These are phyloP conservation scores for Apiospora pterosperma DNA, from an alignment of 2,329 filamentous ascomycete species.

Conservation along the genomic window DNA sequence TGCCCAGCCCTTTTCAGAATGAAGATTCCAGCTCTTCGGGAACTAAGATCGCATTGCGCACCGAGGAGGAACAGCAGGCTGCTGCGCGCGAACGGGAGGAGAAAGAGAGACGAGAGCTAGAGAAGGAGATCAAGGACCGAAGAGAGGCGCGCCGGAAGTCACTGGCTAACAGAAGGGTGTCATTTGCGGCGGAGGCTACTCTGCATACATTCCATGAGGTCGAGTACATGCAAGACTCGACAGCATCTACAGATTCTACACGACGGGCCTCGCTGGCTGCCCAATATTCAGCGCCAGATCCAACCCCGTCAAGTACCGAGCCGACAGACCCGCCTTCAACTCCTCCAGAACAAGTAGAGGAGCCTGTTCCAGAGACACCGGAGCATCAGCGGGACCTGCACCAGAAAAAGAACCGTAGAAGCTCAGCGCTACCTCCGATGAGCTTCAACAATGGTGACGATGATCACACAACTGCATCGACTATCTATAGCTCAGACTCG, in stretches of 20 bases:
- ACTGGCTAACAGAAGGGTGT: slow-evolving; percentile 87
- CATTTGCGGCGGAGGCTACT: slow-evolving; percentile 95
- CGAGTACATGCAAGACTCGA: slow-evolving; percentile 84
- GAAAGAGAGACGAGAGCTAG: slow-evolving; percentile 54
- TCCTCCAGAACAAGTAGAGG: slow-evolving; percentile 58
- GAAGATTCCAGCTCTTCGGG: slow-evolving; percentile 30
- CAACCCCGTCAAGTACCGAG: slow-evolving; percentile 32
- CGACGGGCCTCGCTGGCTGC: slow-evolving; percentile 57
- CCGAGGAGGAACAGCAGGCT: slow-evolving; percentile 68
- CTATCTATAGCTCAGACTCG: slow-evolving; percentile 69
- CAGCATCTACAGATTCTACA: slow-evolving; percentile 73
- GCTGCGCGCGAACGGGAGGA: slow-evolving; percentile 68
- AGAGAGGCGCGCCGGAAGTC: slow-evolving; percentile 90
- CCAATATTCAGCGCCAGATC: slow-evolving; percentile 23
- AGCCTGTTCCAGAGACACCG: slow-evolving; percentile 55
- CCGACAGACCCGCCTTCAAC: slow-evolving; percentile 59
- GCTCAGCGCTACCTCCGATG: slow-evolving; percentile 63
- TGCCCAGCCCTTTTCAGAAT: slow-evolving; percentile 43
- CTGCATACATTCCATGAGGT: slow-evolving; percentile 96
- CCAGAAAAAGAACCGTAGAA: slow-evolving; percentile 59
- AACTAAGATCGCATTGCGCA: slow-evolving; percentile 62
- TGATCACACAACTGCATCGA: slow-evolving; percentile 69
- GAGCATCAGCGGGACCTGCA: slow-evolving; percentile 63
- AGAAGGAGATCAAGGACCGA: slow-evolving; percentile 64
- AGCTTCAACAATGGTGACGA: slow-evolving; percentile 65